Conservation (phyloP, 805 yeast species). For the Isabelozyma gotoi region DNA sequence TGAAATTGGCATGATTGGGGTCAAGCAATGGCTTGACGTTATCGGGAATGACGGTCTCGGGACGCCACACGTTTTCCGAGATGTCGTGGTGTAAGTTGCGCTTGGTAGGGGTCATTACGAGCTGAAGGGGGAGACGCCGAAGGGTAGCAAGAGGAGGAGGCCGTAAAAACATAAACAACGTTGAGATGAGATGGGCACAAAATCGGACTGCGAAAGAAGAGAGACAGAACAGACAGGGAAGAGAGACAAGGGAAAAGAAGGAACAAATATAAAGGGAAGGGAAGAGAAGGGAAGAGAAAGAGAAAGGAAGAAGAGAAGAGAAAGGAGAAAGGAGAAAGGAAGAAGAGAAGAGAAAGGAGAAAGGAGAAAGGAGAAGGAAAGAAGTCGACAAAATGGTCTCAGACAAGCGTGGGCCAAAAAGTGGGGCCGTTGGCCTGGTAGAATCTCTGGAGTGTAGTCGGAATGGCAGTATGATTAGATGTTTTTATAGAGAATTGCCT, state of each 20-base stretch:
- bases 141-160: too few relatives aligned
- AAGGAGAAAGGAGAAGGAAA: too few relatives aligned
- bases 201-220: too few relatives aligned
- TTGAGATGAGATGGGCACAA: background rate
- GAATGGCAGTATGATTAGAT: too few relatives aligned
- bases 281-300: background rate
- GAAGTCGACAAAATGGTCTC: too few relatives aligned
- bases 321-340: background rate
- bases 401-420: too few relatives aligned
- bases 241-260: background rate
- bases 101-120: background rate
- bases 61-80: constrained; percentile 44
- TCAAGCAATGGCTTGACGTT: constrained; percentile 38
- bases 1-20: constrained; percentile 18
- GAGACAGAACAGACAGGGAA: background rate
- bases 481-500: too few relatives aligned
- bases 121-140: too few relatives aligned
- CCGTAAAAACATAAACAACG: background rate
- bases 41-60: constrained; percentile 52
- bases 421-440: too few relatives aligned
- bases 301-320: background rate
- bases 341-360: too few relatives aligned
- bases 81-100: background rate
- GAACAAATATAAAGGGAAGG: too few relatives aligned
- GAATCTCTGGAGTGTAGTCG: too few relatives aligned